Base-by-base conservation (phyloP, 2,329 filamentous ascomycete genomes). In the Fusarium papillatum region DNA sequence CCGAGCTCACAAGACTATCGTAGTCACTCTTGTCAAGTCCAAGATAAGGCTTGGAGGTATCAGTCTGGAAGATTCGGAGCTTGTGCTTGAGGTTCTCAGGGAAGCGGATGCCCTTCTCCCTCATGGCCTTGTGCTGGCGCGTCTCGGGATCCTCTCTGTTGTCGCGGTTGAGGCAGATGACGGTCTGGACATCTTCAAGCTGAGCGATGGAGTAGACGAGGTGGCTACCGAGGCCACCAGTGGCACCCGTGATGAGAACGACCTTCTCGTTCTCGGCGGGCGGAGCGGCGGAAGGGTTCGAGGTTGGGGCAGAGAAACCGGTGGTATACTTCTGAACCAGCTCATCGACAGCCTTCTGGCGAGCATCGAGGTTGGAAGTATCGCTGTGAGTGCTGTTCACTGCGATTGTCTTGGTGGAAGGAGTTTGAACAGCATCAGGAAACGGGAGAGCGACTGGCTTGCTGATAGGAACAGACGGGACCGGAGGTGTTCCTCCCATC, bases 41-140 rank as follows among this genome's bases (percentile, higher is more conserved):
- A 4, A 75, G 19, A 11, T 41, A 73, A 0, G 62, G 24, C 16
- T 70, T 76, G 0, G 73, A 70, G 1, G 73, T 75, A 2, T 75
- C 73, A 1, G 62, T 17, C 2, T 75, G 73, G 16, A 73, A 67
- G 9, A 75, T 66, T 4, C 39, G 43, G 0, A 75, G 17, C n/a
- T 75, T 75, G 8, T 64, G 69, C 14, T 76, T 73, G 4, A 75
- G 29, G 5, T 70, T 31, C 11, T 75, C 73, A 0, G 73, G 59
- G 34, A 75, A 75, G 2, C 73, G 73, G 1, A 75, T 76, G 0
- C 73, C 73, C 39, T 75, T 75, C 10, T 75, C 73, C 1, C 73
- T 66, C 73, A 75, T 75, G 2, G 73, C 34, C 43, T 70, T 75
- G 59, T 73, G 76, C 29, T 75, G 73, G 0, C 73, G 70, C 0